Percentiles rank a stretch among this genome's conserved stretches.
These are phyloP conservation scores for Fusarium sp. DNA, from an alignment of 2,329 filamentous ascomycete species.

Conservation along the genomic window DNA sequence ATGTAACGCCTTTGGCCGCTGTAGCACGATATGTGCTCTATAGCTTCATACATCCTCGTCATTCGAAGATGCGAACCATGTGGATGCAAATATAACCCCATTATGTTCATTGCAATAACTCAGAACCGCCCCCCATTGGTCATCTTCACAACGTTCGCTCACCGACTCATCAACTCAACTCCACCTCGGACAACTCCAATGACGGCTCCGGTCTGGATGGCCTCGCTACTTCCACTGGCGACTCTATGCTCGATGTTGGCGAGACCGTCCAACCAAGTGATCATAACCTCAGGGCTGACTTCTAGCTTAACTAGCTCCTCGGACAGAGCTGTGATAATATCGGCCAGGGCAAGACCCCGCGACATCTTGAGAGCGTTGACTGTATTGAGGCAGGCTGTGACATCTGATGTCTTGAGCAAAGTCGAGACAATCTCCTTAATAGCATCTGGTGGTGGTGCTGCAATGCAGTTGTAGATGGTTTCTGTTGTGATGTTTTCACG, in stretches of 20 bases:
- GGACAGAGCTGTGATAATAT: slow-evolving; percentile 88
- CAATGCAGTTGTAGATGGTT: slow-evolving; percentile 97
- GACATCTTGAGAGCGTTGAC: slow-evolving; percentile 88
- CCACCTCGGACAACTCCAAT: slow-evolving; percentile 90
- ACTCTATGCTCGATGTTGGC: slow-evolving; percentile 94
- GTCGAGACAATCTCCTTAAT: slow-evolving; percentile 87
- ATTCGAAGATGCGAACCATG: background rate
- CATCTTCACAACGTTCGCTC: background rate
- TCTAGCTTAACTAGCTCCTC: slow-evolving; percentile 87
- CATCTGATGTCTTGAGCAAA: slow-evolving; percentile 84
- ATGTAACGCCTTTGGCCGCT: background rate
- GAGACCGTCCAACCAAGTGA: slow-evolving; percentile 90
- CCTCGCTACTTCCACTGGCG: slow-evolving; percentile 86
- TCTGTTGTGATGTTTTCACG: slow-evolving; percentile 87
- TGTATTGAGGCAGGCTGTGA: slow-evolving; percentile 88
- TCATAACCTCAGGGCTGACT: slow-evolving; percentile 86
- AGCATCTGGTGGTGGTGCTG: slow-evolving; percentile 90
- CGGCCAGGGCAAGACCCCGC: slow-evolving; percentile 89
- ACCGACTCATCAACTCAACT: slow-evolving; percentile 73
- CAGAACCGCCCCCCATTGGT: background rate
- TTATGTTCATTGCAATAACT: background rate
- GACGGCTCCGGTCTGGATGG: slow-evolving; percentile 90
- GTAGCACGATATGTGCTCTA: background rate
- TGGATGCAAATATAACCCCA: background rate
- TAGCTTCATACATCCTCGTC: background rate